These are phyloP conservation scores for Ehretia macrophylla DNA, from an alignment of 257 asterid genomes.

Conservation along the genomic window DNA sequence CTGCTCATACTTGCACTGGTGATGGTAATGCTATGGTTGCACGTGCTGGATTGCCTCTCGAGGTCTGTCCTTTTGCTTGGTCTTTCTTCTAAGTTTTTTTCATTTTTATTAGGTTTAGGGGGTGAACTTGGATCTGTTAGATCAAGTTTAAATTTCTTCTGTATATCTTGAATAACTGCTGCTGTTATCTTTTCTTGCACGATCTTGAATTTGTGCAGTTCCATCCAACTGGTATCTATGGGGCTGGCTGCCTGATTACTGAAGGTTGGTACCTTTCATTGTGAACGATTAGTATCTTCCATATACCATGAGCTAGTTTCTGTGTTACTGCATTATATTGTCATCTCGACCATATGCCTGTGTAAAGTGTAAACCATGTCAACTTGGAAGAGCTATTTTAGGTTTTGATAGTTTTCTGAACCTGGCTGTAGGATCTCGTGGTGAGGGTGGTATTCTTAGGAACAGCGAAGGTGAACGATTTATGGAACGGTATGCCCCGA, in stretches of 20 bases:
- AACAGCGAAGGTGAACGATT: conserved; percentile 98
- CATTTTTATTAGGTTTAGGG: not conserved
- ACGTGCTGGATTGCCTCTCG: conserved; percentile 95
- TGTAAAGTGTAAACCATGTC: not conserved
- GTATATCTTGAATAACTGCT: not conserved
- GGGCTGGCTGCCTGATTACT: conserved; percentile 98
- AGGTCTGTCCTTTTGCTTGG: conserved; percentile 38
- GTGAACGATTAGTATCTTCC: not conserved
- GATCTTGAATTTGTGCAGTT: conserved; percentile 98
- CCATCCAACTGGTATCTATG: conserved; percentile 97
- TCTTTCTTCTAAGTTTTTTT: not conserved
- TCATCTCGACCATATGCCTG: not conserved
- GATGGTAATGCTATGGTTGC: conserved; percentile 99
- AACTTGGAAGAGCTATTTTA: not conserved
- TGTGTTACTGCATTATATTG: not conserved
- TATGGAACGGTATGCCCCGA: conserved; percentile 99
- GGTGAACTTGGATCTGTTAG: not conserved
- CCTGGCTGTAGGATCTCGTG: conserved; percentile 72
- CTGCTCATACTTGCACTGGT: conserved; percentile 99
- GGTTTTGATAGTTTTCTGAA: not conserved
- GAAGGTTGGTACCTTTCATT: conserved; percentile 52
- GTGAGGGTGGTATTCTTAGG: conserved; percentile 98
- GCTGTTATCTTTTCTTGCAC: conserved; percentile 31
- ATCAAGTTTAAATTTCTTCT: not conserved
- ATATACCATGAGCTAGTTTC: not conserved